These are phyloP conservation scores for Lachnellula subtilissima DNA, from an alignment of 2,329 filamentous ascomycete species.

Conservation along the genomic window DNA sequence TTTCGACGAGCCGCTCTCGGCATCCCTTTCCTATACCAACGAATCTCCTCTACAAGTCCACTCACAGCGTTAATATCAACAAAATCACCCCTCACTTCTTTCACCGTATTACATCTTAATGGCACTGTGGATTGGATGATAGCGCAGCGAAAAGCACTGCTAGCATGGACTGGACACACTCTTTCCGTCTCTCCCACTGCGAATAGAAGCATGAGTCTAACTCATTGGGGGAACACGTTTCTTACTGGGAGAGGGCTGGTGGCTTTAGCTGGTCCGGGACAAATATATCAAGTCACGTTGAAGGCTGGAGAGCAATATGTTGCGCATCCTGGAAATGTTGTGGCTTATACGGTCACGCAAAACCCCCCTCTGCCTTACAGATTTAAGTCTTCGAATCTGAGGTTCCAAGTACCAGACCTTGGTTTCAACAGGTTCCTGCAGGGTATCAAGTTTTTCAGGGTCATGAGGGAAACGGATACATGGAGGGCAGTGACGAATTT, in stretches of 20 bases:
- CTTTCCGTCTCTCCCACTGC: constrained; percentile 70
- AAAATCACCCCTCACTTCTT: constrained; percentile 79
- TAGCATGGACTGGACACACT: constrained; percentile 96
- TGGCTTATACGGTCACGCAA: constrained; percentile 78
- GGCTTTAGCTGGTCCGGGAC: constrained; percentile 78
- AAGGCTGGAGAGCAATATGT: constrained; percentile 83
- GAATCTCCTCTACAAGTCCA: constrained; percentile 80
- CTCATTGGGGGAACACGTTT: constrained; percentile 88
- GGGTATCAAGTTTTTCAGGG: constrained; percentile 66
- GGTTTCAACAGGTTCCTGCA: constrained; percentile 61
- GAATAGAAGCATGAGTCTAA: constrained; percentile 68
- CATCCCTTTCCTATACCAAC: constrained; percentile 92
- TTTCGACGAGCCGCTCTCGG: constrained; percentile 74
- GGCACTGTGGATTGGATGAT: constrained; percentile 95
- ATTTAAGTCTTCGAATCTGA: constrained; percentile 70
- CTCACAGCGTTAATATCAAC: constrained; percentile 85
- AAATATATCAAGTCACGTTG: constrained; percentile 81
- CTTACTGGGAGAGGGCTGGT: constrained; percentile 84
- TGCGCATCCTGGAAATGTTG: constrained; percentile 83
- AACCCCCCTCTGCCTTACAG: constrained; percentile 77
- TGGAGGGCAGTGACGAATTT: constrained; percentile 67
- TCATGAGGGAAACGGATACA: constrained; percentile 63
- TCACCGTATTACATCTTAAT: constrained; percentile 83
- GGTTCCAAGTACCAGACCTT: constrained; percentile 70
- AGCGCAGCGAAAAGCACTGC: constrained; percentile 75